phyloP scores from a whole-genome alignment of 768 basidiomycete genomes.

The Fomitopsis pulvina region DNA sequence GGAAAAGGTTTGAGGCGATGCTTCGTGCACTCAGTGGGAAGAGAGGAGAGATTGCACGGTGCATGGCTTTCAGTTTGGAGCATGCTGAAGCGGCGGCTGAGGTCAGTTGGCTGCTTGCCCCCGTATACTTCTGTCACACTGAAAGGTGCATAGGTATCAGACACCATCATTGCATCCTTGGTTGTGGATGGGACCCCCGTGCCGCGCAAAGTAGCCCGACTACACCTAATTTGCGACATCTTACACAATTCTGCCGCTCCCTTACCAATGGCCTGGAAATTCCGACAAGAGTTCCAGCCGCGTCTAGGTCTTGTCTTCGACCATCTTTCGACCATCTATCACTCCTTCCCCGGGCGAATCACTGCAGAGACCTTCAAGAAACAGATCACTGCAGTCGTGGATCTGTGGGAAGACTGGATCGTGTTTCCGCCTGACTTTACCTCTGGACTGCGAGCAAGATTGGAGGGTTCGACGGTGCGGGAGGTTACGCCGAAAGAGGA shows the following conservation, averaged over 20 bases:
- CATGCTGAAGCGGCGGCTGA: constrained; percentile 95
- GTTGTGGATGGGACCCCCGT: constrained; percentile 90
- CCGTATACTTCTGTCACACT: background rate
- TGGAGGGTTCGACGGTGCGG: constrained; percentile 52
- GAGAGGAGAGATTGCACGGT: constrained; percentile 85
- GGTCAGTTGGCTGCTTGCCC: constrained; percentile 34
- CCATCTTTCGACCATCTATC: constrained; percentile 89
- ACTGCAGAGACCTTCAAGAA: constrained; percentile 95
- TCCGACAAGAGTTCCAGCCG: constrained; percentile 89
- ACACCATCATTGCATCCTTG: constrained; percentile 85
- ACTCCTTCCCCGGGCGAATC: constrained; percentile 93
- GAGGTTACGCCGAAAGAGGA: constrained; percentile 21
- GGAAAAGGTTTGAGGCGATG: constrained; percentile 85
- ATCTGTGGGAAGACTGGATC: constrained; percentile 99
- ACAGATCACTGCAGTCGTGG: constrained; percentile 82
- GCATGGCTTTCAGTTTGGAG: constrained; percentile 96
- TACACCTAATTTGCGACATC: constrained; percentile 96
- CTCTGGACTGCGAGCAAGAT: constrained; percentile 56
- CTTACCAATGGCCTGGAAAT: constrained; percentile 96
- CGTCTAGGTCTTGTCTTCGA: constrained; percentile 93
- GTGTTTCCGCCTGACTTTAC: constrained; percentile 90
- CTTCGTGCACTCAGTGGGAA: constrained; percentile 80
- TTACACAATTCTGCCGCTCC: constrained; percentile 94
- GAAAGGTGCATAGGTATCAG: constrained; percentile 56
- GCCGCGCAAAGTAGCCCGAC: constrained; percentile 93